Evolutionary conservation across 805 yeast genomes (phyloP), one percentile per base, ranked within the genome.

Genomic region (Wickerhamomyces queroliae): DNA sequence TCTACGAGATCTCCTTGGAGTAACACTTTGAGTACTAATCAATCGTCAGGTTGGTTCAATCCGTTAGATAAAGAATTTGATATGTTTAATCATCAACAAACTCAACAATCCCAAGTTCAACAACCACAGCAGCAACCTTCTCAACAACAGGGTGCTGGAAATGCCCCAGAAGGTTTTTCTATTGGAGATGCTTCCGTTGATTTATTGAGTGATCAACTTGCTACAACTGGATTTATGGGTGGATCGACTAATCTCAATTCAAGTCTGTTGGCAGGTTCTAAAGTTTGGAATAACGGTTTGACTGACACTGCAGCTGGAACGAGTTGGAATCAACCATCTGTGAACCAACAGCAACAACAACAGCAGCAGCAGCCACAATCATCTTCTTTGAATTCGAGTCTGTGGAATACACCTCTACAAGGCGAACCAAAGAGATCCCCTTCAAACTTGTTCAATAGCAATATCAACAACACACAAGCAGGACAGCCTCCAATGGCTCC

Each of bases 181-280:
- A 35, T 16, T 22, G n/a, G 25, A 20, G 32, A 8, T 5, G 15
- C 19, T 22, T 23, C 17, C 4, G 42, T 42, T 33, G 46, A 44
- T 23, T 15, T 39, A 13, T 27, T 42, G 8, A 2, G 39, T 12
- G 21, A 33, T 10, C 11, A 11, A 10, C 18, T 35, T 9, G 35
- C 39, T 22, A 17, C 42, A 20, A 27, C 37, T 2, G 35, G 17
- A 7, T 22, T 40, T 15, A 39, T 28, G 11, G 30, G 17, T 16
- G 17, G n/a, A n/a, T n/a, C n/a, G n/a, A n/a, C n/a, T n/a, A n/a
- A 19, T n/a, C 22, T 32, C 25, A 17, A 13, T 16, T 13, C 41
- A n/a, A 27, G 29, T 23, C 13, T 38, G 10, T 19, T 38, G 10
- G 5, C 41, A 7, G 34, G 31, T 28, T 38, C 41, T 6, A 34